Percentiles rank a stretch among this genome's conserved stretches.
Conservation (phyloP, 352 stramenopile species). For the Peronospora destructor region DNA sequence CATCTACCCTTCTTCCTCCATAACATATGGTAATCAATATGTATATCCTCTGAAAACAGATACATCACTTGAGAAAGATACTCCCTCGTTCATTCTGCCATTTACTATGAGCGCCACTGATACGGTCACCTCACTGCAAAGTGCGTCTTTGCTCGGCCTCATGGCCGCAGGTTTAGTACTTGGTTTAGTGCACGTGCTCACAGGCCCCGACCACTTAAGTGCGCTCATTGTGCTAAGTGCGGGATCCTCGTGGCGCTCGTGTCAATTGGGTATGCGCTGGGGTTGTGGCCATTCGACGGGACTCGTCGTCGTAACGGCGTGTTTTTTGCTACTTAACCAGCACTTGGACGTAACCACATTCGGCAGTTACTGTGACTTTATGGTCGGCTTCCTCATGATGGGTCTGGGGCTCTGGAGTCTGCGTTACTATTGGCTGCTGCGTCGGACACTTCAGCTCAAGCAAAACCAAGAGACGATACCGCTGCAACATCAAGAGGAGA, state of each 20-base stretch:
- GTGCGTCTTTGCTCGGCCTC: slow-evolving; percentile 34
- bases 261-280: slow-evolving; percentile 81
- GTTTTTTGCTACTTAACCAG: slow-evolving; percentile 50
- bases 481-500: slow-evolving; percentile 16
- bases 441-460: slow-evolving; percentile 23
- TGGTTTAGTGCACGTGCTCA: slow-evolving; percentile 47
- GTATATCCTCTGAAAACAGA: too few relatives aligned
- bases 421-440: slow-evolving; percentile 42
- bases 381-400: slow-evolving; percentile 73
- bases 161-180: slow-evolving; percentile 37
- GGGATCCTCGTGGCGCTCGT: slow-evolving; percentile 58
- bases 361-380: slow-evolving; percentile 56
- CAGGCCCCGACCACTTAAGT: slow-evolving; percentile 77
- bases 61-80: too few relatives aligned
- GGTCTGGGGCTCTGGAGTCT: slow-evolving; percentile 49
- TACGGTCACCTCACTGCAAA: slow-evolving; percentile 28
- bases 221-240: slow-evolving; percentile 80
- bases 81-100: not conserved
- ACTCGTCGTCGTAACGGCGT: slow-evolving; percentile 58
- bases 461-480: slow-evolving; percentile 12
- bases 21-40: too few relatives aligned
- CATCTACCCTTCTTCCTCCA: too few relatives aligned
- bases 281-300: slow-evolving; percentile 82
- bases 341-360: slow-evolving; percentile 43
- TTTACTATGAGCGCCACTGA: slow-evolving; percentile 20